Percentiles rank a stretch among this genome's conserved stretches.
phyloP scores from a whole-genome alignment of 306 rosid genomes.

The Biancaea sappan region DNA sequence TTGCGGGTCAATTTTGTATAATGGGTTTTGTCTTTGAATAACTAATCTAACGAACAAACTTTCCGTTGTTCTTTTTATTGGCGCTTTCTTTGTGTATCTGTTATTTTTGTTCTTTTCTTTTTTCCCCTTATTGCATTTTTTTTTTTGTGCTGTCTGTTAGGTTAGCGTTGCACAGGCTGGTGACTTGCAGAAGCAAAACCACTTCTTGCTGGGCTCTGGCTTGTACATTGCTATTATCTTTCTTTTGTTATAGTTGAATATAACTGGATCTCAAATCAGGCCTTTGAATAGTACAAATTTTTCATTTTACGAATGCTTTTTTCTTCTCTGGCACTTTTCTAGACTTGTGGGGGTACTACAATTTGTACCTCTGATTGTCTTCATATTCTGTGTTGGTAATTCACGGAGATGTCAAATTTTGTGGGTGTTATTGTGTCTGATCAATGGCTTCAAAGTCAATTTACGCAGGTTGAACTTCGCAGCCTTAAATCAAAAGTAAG shows the following conservation, averaged over 20 bases:
- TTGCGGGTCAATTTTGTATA: not conserved
- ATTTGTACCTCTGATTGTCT: constrained; percentile 15
- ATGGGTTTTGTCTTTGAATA: constrained; percentile 7
- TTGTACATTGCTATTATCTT: constrained; percentile 23
- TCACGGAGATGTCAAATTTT: constrained; percentile 72
- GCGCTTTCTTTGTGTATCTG: not conserved
- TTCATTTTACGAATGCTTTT: not conserved
- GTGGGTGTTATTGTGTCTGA: constrained; percentile 84
- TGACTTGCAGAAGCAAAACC: constrained; percentile 36
- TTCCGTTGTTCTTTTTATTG: not conserved
- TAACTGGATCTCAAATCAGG: constrained; percentile 34
- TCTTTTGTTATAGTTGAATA: constrained; percentile 26
- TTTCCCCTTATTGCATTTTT: constrained; percentile 28
- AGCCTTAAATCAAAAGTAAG: constrained; percentile 80
- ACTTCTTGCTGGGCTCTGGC: constrained; percentile 24
- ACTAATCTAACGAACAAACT: constrained; percentile 37
- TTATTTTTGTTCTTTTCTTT: not conserved
- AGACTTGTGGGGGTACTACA: constrained; percentile 31
- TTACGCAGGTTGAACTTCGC: constrained; percentile 96
- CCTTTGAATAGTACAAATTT: constrained; percentile 19
- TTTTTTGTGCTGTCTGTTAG: constrained; percentile 43
- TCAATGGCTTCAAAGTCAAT: constrained; percentile 92
- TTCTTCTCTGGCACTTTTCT: constrained; percentile 16
- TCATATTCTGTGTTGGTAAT: constrained; percentile 28
- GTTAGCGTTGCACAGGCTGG: constrained; percentile 42